Base-by-base conservation (phyloP, 2,329 filamentous ascomycete species). In the Chrysoporthe deuterocubensis region DNA sequence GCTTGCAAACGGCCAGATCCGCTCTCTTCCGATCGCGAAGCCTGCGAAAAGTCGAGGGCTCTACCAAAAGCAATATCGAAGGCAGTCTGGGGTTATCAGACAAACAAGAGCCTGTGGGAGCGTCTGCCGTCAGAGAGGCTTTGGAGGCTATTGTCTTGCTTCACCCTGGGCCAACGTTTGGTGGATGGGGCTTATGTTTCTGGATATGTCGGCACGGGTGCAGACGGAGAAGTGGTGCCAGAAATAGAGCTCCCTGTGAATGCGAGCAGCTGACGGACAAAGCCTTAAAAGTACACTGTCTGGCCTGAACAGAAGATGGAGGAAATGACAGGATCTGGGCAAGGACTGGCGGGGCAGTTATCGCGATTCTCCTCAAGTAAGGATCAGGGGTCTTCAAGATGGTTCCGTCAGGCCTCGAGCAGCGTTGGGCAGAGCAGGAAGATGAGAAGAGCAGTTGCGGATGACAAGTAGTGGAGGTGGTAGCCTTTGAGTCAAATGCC, bases 291-390 rank as follows among this genome's bases (percentile, higher is more conserved):
- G 46, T 59, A 67, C 66, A 62, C 59, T 68, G 67, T 73, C 71
- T 75, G 71, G 64, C 66, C 69, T 61, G 64, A 48, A 65, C 66
- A 65, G 67, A 70, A 69, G 67, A 64, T 64, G 69, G 67, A 71
- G 66, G 69, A 71, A 70, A 71, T 62, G 70, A 68, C 62, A 65
- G 71, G 71, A 67, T 68, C 65, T 69, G 50, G 68, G 67, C 67
- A 72, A 66, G 61, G 65, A 69, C 69, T 69, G 65, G 72, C 67
- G 71, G 71, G 72, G 73, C 72, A 72, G 72, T 56, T 56, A 66
- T 74, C 73, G 70, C 71, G 70, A 65, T 69, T 66, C 66, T 72
- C 68, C 56, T 71, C 68, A 72, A 71, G 67, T 73, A 74, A 73
- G 72, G 72, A 67, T 71, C 70, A 71, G 66, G 74, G 74, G 69